Base-by-base conservation (phyloP, 140 eudicot species). In the Senecio squalidus region DNA sequence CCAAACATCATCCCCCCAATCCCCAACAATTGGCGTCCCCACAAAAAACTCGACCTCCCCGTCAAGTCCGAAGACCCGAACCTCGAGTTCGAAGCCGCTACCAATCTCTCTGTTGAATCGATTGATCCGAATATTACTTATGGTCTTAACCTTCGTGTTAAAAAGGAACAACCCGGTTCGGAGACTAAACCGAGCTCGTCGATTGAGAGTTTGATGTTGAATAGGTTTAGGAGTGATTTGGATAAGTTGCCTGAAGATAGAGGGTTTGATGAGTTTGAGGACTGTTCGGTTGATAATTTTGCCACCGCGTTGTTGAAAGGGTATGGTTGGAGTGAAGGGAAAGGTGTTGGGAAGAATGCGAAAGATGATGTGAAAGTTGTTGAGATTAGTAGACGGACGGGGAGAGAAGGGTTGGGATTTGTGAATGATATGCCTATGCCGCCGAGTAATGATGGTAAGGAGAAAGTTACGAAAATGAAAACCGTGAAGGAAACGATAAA, bases 371-470 rank as follows among this genome's bases (percentile, higher is more conserved):
- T 74, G 1, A 74, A 74, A 24, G 67, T 74, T 9, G 68, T 74
- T 0, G 75, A 74, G 67, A 33, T 30, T 25, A 54, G 16, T 43
- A 22, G 21, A 46, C 16, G 80, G 6, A 47, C 44, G 3, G 67
- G 50, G 1, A 74, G 68, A 54, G 57, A 68, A 61, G 80, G 80
- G 34, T 55, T 87, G 63, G 96, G 96, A 63, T 83, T 80, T 60
- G 64, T 39, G 6, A 66, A 69, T 23, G 89, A 86, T 46, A 8
- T 71, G 25, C 84, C 87, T 0, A 20, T 14, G 17, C 69, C 57
- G 9, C 28, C 64, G 13, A 17, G 21, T 11, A 55, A 41, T 0
- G 68, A 62, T 13, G 5, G 30, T 11, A 11, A 5, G 21, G 25
- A 49, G 1, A 26, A 30, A 40, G 20, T 18, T 31, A 11, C 31